Evolutionary conservation across 495 filamentous ascomycete species (phyloP).

Genomic region (Aspergillus coremiiformis): DNA sequence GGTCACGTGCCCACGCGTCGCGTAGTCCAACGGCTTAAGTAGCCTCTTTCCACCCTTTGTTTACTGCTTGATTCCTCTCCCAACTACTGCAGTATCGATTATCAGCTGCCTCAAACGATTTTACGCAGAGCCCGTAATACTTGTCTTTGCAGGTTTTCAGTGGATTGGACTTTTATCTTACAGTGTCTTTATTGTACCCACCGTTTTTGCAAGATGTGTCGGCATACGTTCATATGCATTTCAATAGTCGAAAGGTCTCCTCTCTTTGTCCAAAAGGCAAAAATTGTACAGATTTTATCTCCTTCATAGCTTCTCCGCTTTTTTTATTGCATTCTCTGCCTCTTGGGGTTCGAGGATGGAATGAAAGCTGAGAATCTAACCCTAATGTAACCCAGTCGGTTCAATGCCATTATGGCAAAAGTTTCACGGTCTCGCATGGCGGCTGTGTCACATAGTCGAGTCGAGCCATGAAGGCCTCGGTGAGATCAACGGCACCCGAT

Average conservation of each 20-base stretch:
- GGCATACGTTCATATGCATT: conserved; percentile 10
- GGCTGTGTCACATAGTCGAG: conserved; percentile 28
- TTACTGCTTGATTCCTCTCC: conserved; percentile 12
- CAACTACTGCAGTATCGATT: conserved; percentile 17
- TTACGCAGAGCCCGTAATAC: background rate
- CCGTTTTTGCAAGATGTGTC: conserved; percentile 15
- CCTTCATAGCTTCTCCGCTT: conserved; percentile 23
- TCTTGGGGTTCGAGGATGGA: conserved; percentile 14
- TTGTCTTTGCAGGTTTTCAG: conserved; percentile 3
- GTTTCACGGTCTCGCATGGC: conserved; percentile 37
- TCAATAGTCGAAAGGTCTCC: conserved; percentile 15
- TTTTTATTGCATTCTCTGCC: conserved; percentile 13
- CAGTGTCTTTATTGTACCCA: conserved; percentile 17
- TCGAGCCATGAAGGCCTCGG: conserved; percentile 21
- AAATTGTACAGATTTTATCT: conserved; percentile 27
- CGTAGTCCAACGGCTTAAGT: background rate
- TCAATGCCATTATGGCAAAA: conserved; percentile 20
- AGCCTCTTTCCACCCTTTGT: conserved; percentile 5
- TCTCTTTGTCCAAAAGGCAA: conserved; percentile 28
- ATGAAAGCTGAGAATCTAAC: conserved; percentile 31
- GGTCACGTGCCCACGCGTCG: conserved; percentile 22
- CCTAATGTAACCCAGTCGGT: conserved; percentile 34
- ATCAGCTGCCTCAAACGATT: conserved; percentile 20
- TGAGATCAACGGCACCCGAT: conserved; percentile 31
- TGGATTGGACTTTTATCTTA: conserved; percentile 9